Evolutionary conservation across 306 rosid genomes (phyloP).

Genomic region (Gleditsia sinensis): DNA sequence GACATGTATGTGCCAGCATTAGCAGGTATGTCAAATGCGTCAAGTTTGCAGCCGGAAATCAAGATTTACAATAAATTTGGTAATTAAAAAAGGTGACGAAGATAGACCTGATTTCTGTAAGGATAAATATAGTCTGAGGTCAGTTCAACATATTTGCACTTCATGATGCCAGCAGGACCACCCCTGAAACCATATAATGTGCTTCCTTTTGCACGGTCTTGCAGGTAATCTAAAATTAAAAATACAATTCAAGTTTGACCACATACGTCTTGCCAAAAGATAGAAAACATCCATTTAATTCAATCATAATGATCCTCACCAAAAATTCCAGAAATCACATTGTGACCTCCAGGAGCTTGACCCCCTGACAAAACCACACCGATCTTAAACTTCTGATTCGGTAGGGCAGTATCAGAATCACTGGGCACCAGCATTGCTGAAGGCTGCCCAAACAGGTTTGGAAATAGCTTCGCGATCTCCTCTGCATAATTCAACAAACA

Average conservation of each 20-base stretch:
- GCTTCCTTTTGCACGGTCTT: slow-evolving; percentile 82
- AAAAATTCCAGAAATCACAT: slow-evolving; percentile 90
- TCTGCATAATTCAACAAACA: slow-evolving; percentile 40
- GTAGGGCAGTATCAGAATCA: slow-evolving; percentile 37
- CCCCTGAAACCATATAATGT: slow-evolving; percentile 88
- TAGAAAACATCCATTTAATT: not conserved
- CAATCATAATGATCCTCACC: slow-evolving; percentile 50
- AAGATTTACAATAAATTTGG: slow-evolving; percentile 7
- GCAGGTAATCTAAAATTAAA: slow-evolving; percentile 76
- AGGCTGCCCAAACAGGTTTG: slow-evolving; percentile 82
- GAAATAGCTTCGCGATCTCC: slow-evolving; percentile 90
- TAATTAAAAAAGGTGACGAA: not conserved
- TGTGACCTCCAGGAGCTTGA: slow-evolving; percentile 99
- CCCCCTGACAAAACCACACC: slow-evolving; percentile 99
- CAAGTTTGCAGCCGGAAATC: not conserved
- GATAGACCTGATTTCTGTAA: slow-evolving; percentile 85
- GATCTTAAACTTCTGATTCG: slow-evolving; percentile 64
- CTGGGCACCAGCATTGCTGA: slow-evolving; percentile 65
- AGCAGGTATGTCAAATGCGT: slow-evolving; percentile 15
- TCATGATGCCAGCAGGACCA: slow-evolving; percentile 99
- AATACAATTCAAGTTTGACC: slow-evolving; percentile 12
- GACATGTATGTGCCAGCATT: slow-evolving; percentile 6
- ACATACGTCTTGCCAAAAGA: not conserved
- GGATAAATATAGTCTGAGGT: slow-evolving; percentile 78
- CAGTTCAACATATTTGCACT: slow-evolving; percentile 80